Evolutionary conservation across 495 filamentous ascomycete genomes (phyloP), one percentile per base, ranked within the genome.

Genomic region (Aspergillus bertholletiae): DNA sequence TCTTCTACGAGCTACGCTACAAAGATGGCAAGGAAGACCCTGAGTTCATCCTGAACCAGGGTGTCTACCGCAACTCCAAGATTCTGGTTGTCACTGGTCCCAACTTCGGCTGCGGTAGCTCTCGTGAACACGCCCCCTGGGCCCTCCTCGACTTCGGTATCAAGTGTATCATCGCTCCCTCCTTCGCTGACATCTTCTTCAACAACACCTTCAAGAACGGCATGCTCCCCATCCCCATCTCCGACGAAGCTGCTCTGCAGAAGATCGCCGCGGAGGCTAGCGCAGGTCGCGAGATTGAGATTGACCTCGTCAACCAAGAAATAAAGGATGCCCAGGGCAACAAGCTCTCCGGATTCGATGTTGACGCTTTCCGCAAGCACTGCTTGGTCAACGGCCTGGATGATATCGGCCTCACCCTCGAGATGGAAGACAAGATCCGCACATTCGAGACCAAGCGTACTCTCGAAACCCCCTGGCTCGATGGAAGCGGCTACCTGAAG

Each of bases 181-280:
- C 85, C 15, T 98, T 88, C 63, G 93, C 91, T 54, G 94, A 98
- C 65, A 98, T 98, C 73, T 97, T 97, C 83, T 96, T 92, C 84
- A 98, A 97, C 82, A 98, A 98, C 77, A 95, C 90, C 17, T 97
- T 97, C 83, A 98, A 98, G 81, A 98, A 98, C 75, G 94, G 93
- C 73, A 98, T 98, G 94, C 81, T 98, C 34, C 92, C 93, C 23
- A 81, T 97, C 58, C 72, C 79, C 34, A 88, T 98, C 68, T 74
- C 79, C 30, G 82, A 92, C 68, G 66, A 84, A 44, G 79, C 61
- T 8, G 82, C 78, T 15, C 78, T 97, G 3, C 77, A 85, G 8
- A 77, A 74, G 59, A 85, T 98, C 56, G 86, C 88, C 37, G 85
- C 80, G 22, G 91, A 96, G 72, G 92, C 93, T 27, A 80, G 79